phyloP scores from a whole-genome alignment of 805 yeast genomes.

The Sugiyamaella boreocaroliniensis region DNA sequence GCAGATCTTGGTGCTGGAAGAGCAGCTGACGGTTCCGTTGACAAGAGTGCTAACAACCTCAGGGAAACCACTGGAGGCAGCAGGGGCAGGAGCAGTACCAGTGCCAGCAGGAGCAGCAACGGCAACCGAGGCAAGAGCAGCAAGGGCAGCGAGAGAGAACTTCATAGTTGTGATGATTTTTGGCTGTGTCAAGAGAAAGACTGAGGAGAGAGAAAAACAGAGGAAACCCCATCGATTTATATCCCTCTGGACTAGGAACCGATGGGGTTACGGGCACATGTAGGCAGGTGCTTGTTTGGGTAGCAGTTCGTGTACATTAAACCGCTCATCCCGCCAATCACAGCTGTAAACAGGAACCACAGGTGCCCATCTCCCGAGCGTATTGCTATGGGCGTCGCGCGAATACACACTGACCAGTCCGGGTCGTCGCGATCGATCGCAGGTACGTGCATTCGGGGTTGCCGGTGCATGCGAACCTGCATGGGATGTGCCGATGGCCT shows the following conservation, averaged over 20 bases:
- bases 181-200: too few relatives aligned
- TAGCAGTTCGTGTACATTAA: not conserved
- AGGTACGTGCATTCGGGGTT: not conserved
- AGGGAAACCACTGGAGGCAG: not conserved
- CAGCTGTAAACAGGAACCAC: not conserved
- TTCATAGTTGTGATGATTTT: conserved; percentile 7
- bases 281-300: too few relatives aligned
- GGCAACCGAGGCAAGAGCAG: conserved; percentile 9
- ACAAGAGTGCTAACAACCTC: not conserved
- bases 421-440: not conserved
- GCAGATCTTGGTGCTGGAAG: conserved; percentile 12
- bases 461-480: not conserved
- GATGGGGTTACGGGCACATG: too few relatives aligned
- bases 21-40: conserved; percentile 10
- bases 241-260: not conserved
- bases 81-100: not conserved
- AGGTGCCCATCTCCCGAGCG: not conserved
- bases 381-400: not conserved
- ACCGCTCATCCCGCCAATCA: not conserved
- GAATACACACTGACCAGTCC: not conserved
- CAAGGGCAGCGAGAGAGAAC: conserved; percentile 10
- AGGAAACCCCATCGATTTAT: not conserved
- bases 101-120: conserved; percentile 7
- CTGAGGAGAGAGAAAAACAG: not conserved
- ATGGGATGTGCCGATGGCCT: not conserved